Conservation (phyloP, 2,329 filamentous ascomycete species). For the Colletotrichum abscissum region DNA sequence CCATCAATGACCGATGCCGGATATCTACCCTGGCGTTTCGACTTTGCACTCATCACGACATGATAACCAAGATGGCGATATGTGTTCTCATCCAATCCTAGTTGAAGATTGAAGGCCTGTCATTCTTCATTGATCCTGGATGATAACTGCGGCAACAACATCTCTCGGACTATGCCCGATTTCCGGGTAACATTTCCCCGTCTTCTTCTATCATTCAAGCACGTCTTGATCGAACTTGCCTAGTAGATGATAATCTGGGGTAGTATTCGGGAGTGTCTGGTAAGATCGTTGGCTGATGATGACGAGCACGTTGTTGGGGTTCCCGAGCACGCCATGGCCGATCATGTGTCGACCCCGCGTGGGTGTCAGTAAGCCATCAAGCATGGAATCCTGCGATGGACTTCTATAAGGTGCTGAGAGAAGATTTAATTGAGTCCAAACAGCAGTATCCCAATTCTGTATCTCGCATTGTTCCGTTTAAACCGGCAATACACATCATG, state of each 20-base stretch:
- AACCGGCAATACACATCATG: neutral
- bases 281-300: neutral
- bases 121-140: neutral
- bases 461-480: neutral
- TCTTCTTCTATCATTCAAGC: neutral
- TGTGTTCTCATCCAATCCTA: neutral
- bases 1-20: neutral
- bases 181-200: neutral
- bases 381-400: neutral
- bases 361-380: neutral
- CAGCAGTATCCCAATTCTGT: fast-evolving
- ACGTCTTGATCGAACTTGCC: neutral
- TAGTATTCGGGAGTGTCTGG: neutral
- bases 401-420: neutral
- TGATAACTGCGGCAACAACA: neutral
- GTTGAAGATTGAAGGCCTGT: neutral
- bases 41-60: neutral
- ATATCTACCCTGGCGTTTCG: neutral
- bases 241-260: neutral
- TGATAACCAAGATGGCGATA: neutral
- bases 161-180: neutral
- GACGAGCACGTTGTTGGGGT: neutral
- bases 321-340: neutral
- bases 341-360: neutral
- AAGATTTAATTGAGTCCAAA: neutral